Evolutionary conservation across 768 basidiomycete species (phyloP), one percentile per base, ranked within the genome.

Genomic region (Leccinellum luteum): DNA sequence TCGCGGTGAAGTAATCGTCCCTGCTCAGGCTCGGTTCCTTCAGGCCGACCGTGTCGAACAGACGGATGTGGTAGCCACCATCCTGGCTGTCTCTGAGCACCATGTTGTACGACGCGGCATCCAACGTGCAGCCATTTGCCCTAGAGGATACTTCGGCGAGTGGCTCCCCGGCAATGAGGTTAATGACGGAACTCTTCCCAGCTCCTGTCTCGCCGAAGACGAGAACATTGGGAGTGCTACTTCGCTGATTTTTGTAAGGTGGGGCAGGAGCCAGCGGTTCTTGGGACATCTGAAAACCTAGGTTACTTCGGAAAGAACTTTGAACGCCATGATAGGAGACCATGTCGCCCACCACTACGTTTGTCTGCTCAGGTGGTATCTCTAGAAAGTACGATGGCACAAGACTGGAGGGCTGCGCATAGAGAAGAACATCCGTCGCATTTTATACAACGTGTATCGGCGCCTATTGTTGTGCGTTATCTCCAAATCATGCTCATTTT

Each of bases 111-210:
- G 59, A 52, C 0, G 52, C 51, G 35, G 60, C 64, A 7, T 68
- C 48, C 47, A 77, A 61, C 1, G 78, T 79, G 60, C 72, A 75
- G 2, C 75, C 76, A 0, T 27, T 49, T 10, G 73, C 70, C 1
- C 65, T n/a, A n/a, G 66, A 65, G 9, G 72, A 74, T 7, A 69
- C 64, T 0, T 30, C 35, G 3, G 76, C 76, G 6, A 64, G 47
- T 0, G 61, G 17, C 55, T 79, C 79, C 12, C 73, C 67, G 5
- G 44, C 61, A 1, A 4, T 25, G 25, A 25, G 25, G 25, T 25
- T 25, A 4, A 25, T 25, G 25, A 25, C 25, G 25, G 25, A 25
- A 25, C 25, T 25, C 25, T 25, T 25, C 25, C 25, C 25, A 25
- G 25, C 25, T 25, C 25, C 25, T 27, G 67, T 67, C 56, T 69